Percentiles rank a stretch among this genome's conserved stretches.
These are phyloP conservation scores for Pseudogymnoascus sp. DNA, from an alignment of 2,329 filamentous ascomycete species.

Conservation along the genomic window DNA sequence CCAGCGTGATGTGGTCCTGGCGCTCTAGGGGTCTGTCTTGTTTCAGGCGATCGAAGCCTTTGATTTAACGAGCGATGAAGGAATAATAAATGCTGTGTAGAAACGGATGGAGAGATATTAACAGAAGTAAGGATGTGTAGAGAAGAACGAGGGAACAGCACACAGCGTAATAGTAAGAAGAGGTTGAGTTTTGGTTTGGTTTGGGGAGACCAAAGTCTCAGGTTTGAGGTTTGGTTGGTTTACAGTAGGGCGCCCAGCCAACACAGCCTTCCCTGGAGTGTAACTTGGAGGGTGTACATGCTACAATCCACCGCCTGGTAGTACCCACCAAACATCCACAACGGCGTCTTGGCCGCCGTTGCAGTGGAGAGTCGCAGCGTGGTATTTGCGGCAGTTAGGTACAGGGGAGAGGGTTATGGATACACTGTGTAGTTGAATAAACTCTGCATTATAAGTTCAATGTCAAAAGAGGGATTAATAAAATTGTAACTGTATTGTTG, in stretches of 20 bases:
- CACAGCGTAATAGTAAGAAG: neutral
- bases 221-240: slow-evolving; percentile 8
- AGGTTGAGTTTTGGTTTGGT: neutral
- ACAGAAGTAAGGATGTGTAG: slow-evolving; percentile 2
- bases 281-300: neutral
- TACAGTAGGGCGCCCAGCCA: neutral
- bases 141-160: neutral
- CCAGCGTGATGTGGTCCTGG: neutral
- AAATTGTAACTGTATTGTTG: neutral
- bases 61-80: slow-evolving; percentile 3
- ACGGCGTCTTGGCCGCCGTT: slow-evolving; percentile 2
- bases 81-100: slow-evolving; percentile 3
- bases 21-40: slow-evolving; percentile 3
- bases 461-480: neutral
- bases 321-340: neutral
- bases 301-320: neutral
- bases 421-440: neutral
- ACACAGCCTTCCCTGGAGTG: neutral
- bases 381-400: neutral
- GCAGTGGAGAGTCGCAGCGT: neutral
- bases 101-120: neutral
- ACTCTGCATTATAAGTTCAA: neutral
- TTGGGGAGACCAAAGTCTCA: slow-evolving; percentile 6
- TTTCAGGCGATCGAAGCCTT: slow-evolving; percentile 3
- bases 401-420: neutral